Evolutionary conservation across 1,284 basidiomycete species (phyloP).

Genomic region (Boletellus sp.): DNA sequence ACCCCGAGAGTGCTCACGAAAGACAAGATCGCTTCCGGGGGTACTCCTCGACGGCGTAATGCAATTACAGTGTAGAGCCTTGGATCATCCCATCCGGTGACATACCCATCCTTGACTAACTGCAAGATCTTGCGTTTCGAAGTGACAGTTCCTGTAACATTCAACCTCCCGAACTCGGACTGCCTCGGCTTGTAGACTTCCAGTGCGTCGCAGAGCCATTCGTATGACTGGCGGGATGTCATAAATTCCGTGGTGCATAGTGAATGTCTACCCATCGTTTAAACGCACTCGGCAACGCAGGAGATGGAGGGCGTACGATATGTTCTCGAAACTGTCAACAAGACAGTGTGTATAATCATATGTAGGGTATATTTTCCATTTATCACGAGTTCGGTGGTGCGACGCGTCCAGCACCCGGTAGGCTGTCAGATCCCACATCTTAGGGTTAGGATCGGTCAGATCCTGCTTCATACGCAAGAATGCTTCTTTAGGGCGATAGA

Average conservation of each 20-base stretch:
- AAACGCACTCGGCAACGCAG: neutral
- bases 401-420: constrained; percentile 90
- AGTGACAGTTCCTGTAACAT: constrained; percentile 92
- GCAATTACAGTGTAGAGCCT: constrained; percentile 98
- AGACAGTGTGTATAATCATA: constrained; percentile 99
- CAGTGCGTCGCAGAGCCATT: constrained; percentile 97
- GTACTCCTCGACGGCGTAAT: constrained; percentile 89
- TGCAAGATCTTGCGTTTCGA: constrained; percentile 95
- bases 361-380: constrained; percentile 95
- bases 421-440: constrained; percentile 99
- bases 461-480: constrained; percentile 98
- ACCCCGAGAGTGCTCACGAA: constrained; percentile 95
- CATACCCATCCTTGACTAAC: constrained; percentile 83
- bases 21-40: constrained; percentile 90
- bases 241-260: constrained; percentile 97
- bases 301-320: constrained; percentile 67
- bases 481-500: constrained; percentile 87
- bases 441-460: constrained; percentile 89
- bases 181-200: constrained; percentile 98
- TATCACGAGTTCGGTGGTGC: constrained; percentile 91
- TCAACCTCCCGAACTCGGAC: constrained; percentile 94
- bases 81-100: constrained; percentile 96
- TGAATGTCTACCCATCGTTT: constrained; percentile 68
- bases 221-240: constrained; percentile 94
- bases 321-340: constrained; percentile 98